Conservation (phyloP, 2,329 filamentous ascomycete genomes). For the Penicillium decumbens region DNA sequence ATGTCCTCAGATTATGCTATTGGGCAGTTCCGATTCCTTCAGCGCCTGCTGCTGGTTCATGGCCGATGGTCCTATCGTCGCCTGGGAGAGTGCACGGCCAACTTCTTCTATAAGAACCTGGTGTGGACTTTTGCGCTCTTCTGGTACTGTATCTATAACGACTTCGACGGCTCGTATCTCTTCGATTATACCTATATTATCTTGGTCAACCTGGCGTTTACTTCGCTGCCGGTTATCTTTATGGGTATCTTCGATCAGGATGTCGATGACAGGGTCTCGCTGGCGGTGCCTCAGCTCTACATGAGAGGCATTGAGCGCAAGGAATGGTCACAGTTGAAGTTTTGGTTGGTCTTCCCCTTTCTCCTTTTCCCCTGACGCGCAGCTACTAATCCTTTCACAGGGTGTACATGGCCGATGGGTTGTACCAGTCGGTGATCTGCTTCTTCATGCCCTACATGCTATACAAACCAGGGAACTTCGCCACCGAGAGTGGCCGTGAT, state of each 20-base stretch:
- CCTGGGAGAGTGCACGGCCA: conserved; percentile 87
- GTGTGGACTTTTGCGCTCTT: conserved; percentile 96
- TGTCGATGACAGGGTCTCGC: conserved; percentile 85
- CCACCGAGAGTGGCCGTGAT: conserved; percentile 67
- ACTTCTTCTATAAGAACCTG: conserved; percentile 99
- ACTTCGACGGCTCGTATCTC: conserved; percentile 94
- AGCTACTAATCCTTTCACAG: conserved; percentile 44
- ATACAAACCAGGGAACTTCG: conserved; percentile 64
- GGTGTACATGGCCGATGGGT: conserved; percentile 89
- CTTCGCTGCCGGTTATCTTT: conserved; percentile 86
- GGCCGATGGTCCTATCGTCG: conserved; percentile 95
- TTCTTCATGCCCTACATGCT: conserved; percentile 90
- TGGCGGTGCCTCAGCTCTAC: conserved; percentile 93
- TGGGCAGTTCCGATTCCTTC: conserved; percentile 85
- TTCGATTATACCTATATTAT: conserved; percentile 98
- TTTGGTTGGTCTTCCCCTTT: conserved; percentile 64
- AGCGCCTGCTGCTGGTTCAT: conserved; percentile 80
- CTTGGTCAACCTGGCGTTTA: conserved; percentile 94
- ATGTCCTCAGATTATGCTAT: conserved; percentile 98
- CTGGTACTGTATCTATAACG: conserved; percentile 94
- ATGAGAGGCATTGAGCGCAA: conserved; percentile 89
- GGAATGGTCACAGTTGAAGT: conserved; percentile 95
- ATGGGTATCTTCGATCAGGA: conserved; percentile 98
- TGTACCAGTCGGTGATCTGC: conserved; percentile 89
- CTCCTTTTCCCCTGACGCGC: background rate